Percentiles rank a stretch among this genome's conserved stretches.
Evolutionary conservation across 2,329 filamentous ascomycete species (phyloP).

Genomic region (Diaporthe sp.): DNA sequence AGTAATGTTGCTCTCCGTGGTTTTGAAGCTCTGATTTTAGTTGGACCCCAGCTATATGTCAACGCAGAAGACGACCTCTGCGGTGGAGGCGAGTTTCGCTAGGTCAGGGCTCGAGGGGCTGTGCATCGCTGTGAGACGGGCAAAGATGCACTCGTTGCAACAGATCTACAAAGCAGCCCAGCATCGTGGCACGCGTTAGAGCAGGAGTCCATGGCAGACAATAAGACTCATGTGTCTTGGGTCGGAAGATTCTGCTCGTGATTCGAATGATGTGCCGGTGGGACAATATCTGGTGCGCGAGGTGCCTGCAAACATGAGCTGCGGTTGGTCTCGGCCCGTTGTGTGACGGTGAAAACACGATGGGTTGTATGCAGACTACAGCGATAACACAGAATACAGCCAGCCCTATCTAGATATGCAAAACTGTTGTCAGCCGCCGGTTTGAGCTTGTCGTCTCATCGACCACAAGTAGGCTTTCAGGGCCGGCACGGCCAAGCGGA

Average conservation of each 20-base stretch:
- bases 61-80: not conserved
- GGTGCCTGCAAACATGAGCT: not conserved
- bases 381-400: not conserved
- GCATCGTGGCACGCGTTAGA: not conserved
- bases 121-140: not conserved
- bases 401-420: not conserved
- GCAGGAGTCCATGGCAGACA: not conserved
- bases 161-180: not conserved
- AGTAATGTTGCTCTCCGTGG: not conserved
- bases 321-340: not conserved
- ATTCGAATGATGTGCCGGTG: not conserved
- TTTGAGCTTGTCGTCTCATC: not conserved
- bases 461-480: not conserved
- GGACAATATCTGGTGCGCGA: not conserved
- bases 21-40: not conserved
- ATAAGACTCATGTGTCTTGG: not conserved
- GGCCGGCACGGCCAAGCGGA: not conserved
- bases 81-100: not conserved
- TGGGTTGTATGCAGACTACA: not conserved
- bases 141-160: not conserved
- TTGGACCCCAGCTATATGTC: not conserved
- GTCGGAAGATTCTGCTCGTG: not conserved
- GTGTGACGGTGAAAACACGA: not conserved
- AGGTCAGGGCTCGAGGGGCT: not conserved
- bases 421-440: not conserved